A percentile compares a stretch with the other conserved stretches of the same genome.
Evolutionary conservation across 2,329 filamentous ascomycete genomes (phyloP).

Genomic region (Diaporthe sp.): DNA sequence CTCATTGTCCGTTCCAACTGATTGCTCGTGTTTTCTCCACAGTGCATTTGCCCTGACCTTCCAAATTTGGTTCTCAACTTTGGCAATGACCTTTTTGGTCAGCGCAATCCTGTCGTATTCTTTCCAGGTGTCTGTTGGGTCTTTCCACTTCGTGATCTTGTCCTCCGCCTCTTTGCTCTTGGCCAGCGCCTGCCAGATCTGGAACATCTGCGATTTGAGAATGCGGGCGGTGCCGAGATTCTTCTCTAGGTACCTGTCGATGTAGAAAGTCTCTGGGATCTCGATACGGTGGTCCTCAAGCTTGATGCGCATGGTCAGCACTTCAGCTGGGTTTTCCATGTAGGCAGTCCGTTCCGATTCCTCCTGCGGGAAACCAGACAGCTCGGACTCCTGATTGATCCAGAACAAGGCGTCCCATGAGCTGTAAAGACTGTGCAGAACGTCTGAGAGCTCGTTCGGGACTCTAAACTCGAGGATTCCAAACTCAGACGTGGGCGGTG

Average conservation of each 20-base stretch:
- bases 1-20: conserved; percentile 34
- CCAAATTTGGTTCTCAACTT: conserved; percentile 41
- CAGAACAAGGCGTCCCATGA: conserved; percentile 52
- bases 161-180: conserved; percentile 32
- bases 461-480: conserved; percentile 53
- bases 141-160: conserved; percentile 36
- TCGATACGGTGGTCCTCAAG: conserved; percentile 40
- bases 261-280: conserved; percentile 43
- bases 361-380: conserved; percentile 21
- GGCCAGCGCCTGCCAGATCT: conserved; percentile 35
- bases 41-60: conserved; percentile 40
- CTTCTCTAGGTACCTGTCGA: conserved; percentile 44
- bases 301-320: conserved; percentile 42
- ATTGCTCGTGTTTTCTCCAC: conserved; percentile 42
- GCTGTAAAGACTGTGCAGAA: conserved; percentile 66
- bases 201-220: conserved; percentile 40
- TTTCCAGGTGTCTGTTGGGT: conserved; percentile 22
- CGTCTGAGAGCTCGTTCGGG: conserved; percentile 87
- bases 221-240: conserved; percentile 39
- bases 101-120: conserved; percentile 36
- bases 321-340: conserved; percentile 34
- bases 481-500: conserved; percentile 34
- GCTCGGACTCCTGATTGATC: conserved; percentile 37
- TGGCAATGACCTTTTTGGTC: conserved; percentile 41
- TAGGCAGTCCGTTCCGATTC: conserved; percentile 33